phyloP scores from a whole-genome alignment of 2,329 filamentous ascomycete species.

The Neofusicoccum parvum region DNA sequence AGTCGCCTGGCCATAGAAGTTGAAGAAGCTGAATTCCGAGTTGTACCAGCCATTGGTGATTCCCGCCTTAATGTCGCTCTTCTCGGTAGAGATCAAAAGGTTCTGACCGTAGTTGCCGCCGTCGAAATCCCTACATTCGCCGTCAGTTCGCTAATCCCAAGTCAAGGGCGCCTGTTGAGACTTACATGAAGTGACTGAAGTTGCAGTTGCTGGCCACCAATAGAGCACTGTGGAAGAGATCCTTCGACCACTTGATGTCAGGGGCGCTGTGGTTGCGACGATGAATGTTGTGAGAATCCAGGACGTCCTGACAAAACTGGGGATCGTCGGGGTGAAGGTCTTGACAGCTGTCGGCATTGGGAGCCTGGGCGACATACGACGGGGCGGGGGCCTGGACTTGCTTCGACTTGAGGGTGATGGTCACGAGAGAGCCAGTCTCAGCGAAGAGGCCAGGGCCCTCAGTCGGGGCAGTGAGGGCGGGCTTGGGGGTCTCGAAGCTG shows the following conservation, averaged over 20 bases:
- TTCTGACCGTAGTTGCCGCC: slow-evolving; percentile 11
- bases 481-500: neutral
- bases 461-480: neutral
- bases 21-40: neutral
- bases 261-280: slow-evolving; percentile 10
- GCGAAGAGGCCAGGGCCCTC: neutral
- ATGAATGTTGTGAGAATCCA: slow-evolving; percentile 8
- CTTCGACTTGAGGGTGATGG: neutral
- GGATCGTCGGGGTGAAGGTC: neutral
- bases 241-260: slow-evolving; percentile 6
- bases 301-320: neutral
- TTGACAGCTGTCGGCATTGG: neutral
- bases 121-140: neutral
- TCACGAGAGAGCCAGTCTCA: too few relatives aligned
- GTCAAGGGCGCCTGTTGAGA: neutral
- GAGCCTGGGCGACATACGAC: neutral
- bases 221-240: neutral
- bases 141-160: neutral
- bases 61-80: neutral
- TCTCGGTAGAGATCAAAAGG: neutral
- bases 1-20: neutral
- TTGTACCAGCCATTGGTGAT: slow-evolving; percentile 12
- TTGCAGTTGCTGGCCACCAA: neutral
- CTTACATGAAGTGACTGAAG: slow-evolving; percentile 11
- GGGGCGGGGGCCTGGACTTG: neutral